A percentile compares a stretch with the other conserved stretches of the same genome.
These are phyloP conservation scores for Annona squamosa DNA, from an alignment of 164 flowering plant species.

Conservation along the genomic window DNA sequence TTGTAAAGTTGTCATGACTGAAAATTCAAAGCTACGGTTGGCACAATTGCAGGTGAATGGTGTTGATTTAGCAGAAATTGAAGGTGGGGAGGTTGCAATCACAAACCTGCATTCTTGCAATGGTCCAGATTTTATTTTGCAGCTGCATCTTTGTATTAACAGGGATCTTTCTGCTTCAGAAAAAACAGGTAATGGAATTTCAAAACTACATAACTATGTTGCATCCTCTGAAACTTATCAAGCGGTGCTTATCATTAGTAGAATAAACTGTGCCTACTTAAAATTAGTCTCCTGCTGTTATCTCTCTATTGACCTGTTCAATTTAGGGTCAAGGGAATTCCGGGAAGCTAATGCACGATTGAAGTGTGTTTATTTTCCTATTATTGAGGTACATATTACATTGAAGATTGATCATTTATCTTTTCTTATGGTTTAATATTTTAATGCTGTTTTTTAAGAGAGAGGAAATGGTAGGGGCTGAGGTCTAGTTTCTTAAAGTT, in stretches of 20 bases:
- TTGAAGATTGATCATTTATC: background rate
- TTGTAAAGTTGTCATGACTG: background rate
- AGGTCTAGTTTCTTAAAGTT: too few relatives aligned
- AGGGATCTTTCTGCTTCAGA: conserved; percentile 10
- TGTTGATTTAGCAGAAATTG: conserved; percentile 49
- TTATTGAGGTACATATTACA: conserved; percentile 36
- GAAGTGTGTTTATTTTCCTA: conserved; percentile 75
- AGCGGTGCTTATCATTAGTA: too few relatives aligned
- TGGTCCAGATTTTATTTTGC: conserved; percentile 62
- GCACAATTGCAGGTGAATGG: conserved; percentile 50
- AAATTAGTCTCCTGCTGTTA: background rate
- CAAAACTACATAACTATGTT: background rate
- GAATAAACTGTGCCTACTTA: background rate
- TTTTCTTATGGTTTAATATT: background rate
- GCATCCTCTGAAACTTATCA: background rate
- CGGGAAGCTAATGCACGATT: conserved; percentile 66
- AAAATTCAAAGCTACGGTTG: background rate
- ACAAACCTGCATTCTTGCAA: conserved; percentile 72
- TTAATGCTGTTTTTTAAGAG: conserved; percentile 35
- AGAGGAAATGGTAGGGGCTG: conserved; percentile 33
- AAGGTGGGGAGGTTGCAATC: conserved; percentile 66
- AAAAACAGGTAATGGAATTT: conserved; percentile 17
- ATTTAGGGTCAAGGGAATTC: conserved; percentile 27
- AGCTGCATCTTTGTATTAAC: conserved; percentile 32
- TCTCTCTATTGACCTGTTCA: background rate